A percentile compares a stretch with the other conserved stretches of the same genome.
Conservation (phyloP, 768 basidiomycete species). For the Lactarius pseudohatsudake region DNA sequence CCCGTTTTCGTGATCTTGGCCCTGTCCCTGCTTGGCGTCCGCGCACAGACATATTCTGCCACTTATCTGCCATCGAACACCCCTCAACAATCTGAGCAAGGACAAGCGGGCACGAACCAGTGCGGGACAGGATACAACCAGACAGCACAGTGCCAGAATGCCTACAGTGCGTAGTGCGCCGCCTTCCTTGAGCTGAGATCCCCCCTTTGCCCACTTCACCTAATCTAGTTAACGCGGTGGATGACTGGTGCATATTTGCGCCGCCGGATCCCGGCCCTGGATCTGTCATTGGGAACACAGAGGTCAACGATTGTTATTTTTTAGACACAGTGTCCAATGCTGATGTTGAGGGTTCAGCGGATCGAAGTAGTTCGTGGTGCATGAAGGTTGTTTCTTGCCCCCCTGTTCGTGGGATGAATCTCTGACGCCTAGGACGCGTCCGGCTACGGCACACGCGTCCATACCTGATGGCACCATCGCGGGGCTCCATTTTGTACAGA, state of each 20-base stretch:
- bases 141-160: slow-evolving; percentile 65
- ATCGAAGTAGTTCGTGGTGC: slow-evolving; percentile 58
- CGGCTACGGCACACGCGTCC: slow-evolving; percentile 58
- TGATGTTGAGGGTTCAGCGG: slow-evolving; percentile 43
- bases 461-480: slow-evolving; percentile 73
- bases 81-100: slow-evolving; percentile 52
- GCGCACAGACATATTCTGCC: slow-evolving; percentile 43
- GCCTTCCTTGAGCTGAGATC: neutral
- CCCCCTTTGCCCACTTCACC: neutral
- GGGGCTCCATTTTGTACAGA: slow-evolving; percentile 66
- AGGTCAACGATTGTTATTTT: slow-evolving; percentile 41
- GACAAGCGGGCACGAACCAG: slow-evolving; percentile 62
- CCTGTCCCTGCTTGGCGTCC: slow-evolving; percentile 22
- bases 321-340: slow-evolving; percentile 28
- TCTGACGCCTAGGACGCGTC: slow-evolving; percentile 32
- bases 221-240: slow-evolving; percentile 53
- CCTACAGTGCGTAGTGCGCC: slow-evolving; percentile 46
- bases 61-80: slow-evolving; percentile 51
- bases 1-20: slow-evolving; percentile 21
- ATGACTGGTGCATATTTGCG: slow-evolving; percentile 57
- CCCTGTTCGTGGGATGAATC: neutral
- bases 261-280: slow-evolving; percentile 51
- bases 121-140: slow-evolving; percentile 60
- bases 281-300: slow-evolving; percentile 58
- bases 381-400: slow-evolving; percentile 34